Percentiles rank a stretch among this genome's conserved stretches.
Evolutionary conservation across 805 yeast genomes (phyloP).

Genomic region (Myxozyma geophila): DNA sequence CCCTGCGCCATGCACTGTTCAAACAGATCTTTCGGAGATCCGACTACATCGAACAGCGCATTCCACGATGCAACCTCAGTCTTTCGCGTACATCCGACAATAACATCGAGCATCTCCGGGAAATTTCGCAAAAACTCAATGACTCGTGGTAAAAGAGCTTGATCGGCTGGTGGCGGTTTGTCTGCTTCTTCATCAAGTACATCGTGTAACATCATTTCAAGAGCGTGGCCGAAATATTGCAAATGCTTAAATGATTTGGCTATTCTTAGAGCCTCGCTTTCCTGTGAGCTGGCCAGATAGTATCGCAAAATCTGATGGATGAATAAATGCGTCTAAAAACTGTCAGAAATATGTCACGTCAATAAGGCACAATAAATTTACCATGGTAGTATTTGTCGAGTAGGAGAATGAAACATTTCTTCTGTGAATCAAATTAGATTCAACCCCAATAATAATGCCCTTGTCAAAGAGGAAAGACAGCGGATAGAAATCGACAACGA

Average conservation of each 20-base stretch:
- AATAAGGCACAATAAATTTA: not conserved
- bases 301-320: constrained; percentile 32
- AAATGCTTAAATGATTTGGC: constrained; percentile 39
- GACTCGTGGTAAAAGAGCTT: constrained; percentile 38
- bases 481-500: constrained; percentile 56
- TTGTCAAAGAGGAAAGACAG: constrained; percentile 53
- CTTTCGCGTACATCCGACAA: constrained; percentile 59
- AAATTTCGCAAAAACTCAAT: constrained; percentile 44
- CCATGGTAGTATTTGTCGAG: constrained; percentile 35
- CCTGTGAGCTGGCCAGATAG: constrained; percentile 23
- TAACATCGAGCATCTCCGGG: constrained; percentile 47
- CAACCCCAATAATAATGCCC: constrained; percentile 57
- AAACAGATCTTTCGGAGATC: constrained; percentile 46
- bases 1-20: constrained; percentile 44
- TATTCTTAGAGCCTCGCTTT: constrained; percentile 30
- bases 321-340: constrained; percentile 32
- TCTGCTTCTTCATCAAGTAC: constrained; percentile 42
- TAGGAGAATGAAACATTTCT: constrained; percentile 44
- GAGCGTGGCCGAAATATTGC: constrained; percentile 49
- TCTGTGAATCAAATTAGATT: constrained; percentile 49
- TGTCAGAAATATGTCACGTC: not conserved
- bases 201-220: constrained; percentile 49
- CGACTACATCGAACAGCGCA: constrained; percentile 46
- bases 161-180: constrained; percentile 27
- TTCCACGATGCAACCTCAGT: constrained; percentile 62